Conservation (phyloP, 306 rosid species). For the Sechiopsis laciniata region DNA sequence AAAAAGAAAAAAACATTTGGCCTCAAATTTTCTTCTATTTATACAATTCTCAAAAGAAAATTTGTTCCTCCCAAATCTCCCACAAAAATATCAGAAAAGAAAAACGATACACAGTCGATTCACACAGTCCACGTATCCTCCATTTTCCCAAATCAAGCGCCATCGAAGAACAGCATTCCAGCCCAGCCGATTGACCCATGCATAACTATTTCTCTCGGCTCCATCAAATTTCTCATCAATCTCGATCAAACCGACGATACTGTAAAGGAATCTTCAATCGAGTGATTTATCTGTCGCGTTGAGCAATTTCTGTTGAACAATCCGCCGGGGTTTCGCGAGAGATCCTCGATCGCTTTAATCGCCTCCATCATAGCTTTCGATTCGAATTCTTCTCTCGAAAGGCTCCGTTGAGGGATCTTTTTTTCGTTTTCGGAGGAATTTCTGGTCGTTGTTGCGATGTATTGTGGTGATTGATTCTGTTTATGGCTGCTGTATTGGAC, state of each 20-base stretch:
- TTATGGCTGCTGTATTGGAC: neutral
- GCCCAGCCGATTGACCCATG: neutral
- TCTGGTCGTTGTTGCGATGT: neutral
- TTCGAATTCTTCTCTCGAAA: neutral
- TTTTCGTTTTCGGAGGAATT: neutral
- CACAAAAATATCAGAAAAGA: too few relatives aligned
- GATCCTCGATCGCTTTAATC: neutral
- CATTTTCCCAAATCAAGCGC: neutral
- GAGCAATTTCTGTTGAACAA: neutral
- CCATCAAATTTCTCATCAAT: neutral
- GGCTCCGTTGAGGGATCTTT: neutral
- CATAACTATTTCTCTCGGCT: neutral
- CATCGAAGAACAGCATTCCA: neutral
- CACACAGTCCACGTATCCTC: conserved; percentile 10
- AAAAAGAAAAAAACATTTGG: too few relatives aligned
- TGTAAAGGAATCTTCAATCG: neutral
- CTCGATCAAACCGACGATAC: neutral
- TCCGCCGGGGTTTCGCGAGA: too few relatives aligned
- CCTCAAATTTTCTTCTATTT: too few relatives aligned
- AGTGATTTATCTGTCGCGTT: too few relatives aligned
- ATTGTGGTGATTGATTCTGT: neutral
- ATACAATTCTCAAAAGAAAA: too few relatives aligned
- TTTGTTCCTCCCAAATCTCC: too few relatives aligned
- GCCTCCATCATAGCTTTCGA: conserved; percentile 19
- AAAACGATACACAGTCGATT: neutral